phyloP scores from a whole-genome alignment of 805 yeast genomes.

The Pichia pseudocactophila region DNA sequence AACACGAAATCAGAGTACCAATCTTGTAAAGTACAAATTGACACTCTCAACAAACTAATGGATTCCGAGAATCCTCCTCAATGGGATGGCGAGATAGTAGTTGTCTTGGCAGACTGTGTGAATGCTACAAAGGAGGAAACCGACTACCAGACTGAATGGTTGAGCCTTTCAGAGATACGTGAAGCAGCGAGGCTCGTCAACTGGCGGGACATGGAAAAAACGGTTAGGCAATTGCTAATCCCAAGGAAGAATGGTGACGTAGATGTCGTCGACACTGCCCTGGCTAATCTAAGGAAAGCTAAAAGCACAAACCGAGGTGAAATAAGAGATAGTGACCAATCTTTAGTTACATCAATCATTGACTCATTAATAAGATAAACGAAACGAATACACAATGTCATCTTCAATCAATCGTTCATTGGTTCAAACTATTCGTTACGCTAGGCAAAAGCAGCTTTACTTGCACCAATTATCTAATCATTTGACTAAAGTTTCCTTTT shows the following conservation, averaged over 20 bases:
- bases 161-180: no score
- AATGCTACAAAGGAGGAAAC: no score
- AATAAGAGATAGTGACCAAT: neutral
- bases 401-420: slow-evolving; percentile 15
- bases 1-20: neutral
- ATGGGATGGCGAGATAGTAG: no score
- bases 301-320: neutral
- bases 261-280: neutral
- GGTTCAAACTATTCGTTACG: slow-evolving; percentile 17
- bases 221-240: neutral
- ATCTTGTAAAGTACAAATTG: neutral
- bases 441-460: slow-evolving; percentile 22
- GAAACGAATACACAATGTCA: no score
- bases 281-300: neutral
- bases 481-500: slow-evolving; percentile 22
- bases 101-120: no score
- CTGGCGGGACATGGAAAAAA: no score
- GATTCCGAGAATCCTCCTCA: neutral
- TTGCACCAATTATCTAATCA: slow-evolving; percentile 16
- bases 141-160: no score
- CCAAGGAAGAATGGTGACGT: neutral
- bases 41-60: neutral
- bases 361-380: neutral
- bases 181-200: no score
- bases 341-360: neutral